Evolutionary conservation across 2,329 filamentous ascomycete species (phyloP), one percentile per base, ranked within the genome.

Genomic region (Claviceps spartinae): DNA sequence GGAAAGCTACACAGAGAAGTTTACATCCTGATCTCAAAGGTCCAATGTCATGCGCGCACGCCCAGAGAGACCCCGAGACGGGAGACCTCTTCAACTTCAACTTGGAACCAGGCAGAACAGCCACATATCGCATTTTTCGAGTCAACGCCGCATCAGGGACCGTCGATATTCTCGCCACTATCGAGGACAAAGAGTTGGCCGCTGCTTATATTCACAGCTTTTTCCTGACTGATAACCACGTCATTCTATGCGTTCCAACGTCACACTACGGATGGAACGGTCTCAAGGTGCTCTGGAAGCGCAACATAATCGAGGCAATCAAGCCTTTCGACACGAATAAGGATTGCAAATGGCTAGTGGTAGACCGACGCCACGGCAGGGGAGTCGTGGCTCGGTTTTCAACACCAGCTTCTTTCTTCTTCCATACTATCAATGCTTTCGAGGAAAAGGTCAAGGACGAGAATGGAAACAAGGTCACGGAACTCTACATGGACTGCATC

Each of bases 11-110:
- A 0, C 86, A 91, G 61, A 60, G 62, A 1, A 62, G 61, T 2
- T 71, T 94, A 14, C 83, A 94, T 62, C 82, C 85, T 0, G 73
- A 78, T 0, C 73, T 94, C 13, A 78, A 71, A 13, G 88, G 88
- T 0, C 77, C 75, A 0, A 62, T 86, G 14, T 83, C 83, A 2
- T 83, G 78, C 41, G 79, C 88, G 0, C 88, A 94, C 63, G 79
- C 83, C 0, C 81, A 83, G 51, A 76, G 78, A 0, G 86, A 93
- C 62, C 85, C 83, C 0, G 65, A 68, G 0, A 89, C 82, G 0
- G 87, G 88, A 6, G 86, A 93, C 56, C 62, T 86, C 6, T 91
- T 79, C 73, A 94, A 93, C 67, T 91, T 79, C 68, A 94, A 94
- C 61, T 76, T 90, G n/a, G 74, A 81, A 0, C 63, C 86, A 18